A percentile compares a stretch with the other conserved stretches of the same genome.
Conservation (phyloP, 768 basidiomycete genomes). For the Xerocomus brunneocitrinus region DNA sequence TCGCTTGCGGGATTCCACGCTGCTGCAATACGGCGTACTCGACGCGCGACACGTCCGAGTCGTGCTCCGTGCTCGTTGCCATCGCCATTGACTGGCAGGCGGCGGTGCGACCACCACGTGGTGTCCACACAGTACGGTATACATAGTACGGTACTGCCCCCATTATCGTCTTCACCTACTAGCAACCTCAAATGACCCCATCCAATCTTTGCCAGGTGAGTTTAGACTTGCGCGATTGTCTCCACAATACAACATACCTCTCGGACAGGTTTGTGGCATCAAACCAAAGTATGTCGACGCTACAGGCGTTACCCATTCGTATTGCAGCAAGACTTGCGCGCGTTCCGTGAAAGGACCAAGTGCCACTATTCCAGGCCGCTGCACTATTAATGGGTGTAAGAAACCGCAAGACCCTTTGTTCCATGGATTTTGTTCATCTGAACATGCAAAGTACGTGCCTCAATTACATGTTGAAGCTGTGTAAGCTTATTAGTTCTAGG, state of each 20-base stretch:
- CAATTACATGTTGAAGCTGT: not conserved
- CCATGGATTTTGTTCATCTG: slow-evolving; percentile 54
- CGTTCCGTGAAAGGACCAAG: slow-evolving; percentile 35
- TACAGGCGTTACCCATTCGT: slow-evolving; percentile 54
- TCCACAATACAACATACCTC: slow-evolving; percentile 6
- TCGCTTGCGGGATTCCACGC: slow-evolving; percentile 13
- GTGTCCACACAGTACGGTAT: slow-evolving; percentile 12
- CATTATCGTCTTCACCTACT: slow-evolving; percentile 1
- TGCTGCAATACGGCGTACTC: slow-evolving; percentile 12
- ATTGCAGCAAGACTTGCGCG: slow-evolving; percentile 60
- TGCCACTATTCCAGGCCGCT: slow-evolving; percentile 35
- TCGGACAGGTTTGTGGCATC: slow-evolving; percentile 48
- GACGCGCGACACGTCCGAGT: slow-evolving; percentile 15
- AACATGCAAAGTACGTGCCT: slow-evolving; percentile 49
- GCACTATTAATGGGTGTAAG: slow-evolving; percentile 49
- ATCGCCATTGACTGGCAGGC: slow-evolving; percentile 2
- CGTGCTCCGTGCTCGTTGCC: slow-evolving; percentile 13
- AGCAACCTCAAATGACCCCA: slow-evolving; percentile 10
- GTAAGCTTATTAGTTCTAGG: slow-evolving; percentile 30
- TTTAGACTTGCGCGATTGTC: slow-evolving; percentile 11
- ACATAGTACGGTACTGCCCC: slow-evolving; percentile 15
- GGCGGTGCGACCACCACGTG: slow-evolving; percentile 26
- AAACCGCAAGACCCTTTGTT: slow-evolving; percentile 47
- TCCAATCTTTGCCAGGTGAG: slow-evolving; percentile 29
- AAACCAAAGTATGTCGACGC: slow-evolving; percentile 59